phyloP scores from a whole-genome alignment of 306 rosid species.

The Ammopiptanthus mongolicus region DNA sequence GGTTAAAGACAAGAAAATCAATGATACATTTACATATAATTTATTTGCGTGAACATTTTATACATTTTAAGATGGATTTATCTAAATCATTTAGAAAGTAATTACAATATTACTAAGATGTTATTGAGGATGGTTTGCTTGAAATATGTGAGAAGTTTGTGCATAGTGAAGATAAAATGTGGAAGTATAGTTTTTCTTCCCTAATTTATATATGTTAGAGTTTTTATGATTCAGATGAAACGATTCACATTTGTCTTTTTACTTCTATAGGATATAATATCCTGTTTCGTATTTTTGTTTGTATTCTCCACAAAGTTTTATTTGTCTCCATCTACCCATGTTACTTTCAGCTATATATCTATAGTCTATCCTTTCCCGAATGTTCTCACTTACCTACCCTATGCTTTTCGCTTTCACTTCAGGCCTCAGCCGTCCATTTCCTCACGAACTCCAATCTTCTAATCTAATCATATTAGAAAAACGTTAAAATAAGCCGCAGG shows the following conservation, averaged over 20 bases:
- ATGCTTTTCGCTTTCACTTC: slow-evolving; percentile 1
- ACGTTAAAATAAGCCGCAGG: neutral
- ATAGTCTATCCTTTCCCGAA: neutral
- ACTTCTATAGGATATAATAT: neutral
- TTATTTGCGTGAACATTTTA: no score
- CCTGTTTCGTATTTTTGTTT: neutral
- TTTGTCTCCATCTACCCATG: neutral
- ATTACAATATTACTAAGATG: no score
- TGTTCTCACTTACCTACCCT: neutral
- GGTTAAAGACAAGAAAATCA: no score
- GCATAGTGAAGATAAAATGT: no score
- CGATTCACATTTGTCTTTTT: neutral
- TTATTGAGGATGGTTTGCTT: no score
- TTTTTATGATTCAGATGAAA: neutral
- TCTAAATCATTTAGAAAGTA: no score
- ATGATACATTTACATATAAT: no score
- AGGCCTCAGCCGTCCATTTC: neutral
- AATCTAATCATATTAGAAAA: no score
- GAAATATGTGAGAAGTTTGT: no score
- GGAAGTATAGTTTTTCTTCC: no score
- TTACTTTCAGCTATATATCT: slow-evolving; percentile 21
- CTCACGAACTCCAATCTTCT: neutral
- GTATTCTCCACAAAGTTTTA: neutral
- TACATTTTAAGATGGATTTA: no score
- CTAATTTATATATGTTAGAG: no score